phyloP scores from a whole-genome alignment of 768 basidiomycete species.

The Psilocybe cubensis region DNA sequence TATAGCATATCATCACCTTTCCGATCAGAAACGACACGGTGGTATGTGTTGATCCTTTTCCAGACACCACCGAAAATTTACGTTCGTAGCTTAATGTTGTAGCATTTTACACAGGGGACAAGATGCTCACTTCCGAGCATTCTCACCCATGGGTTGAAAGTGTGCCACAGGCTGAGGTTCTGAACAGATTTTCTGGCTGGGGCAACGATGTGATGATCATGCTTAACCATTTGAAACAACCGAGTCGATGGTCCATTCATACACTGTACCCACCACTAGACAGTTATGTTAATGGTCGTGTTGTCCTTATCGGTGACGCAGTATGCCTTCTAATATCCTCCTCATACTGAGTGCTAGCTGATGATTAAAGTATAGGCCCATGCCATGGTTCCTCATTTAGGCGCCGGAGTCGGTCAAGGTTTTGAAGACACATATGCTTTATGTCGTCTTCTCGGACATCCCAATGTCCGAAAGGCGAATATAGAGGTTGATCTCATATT shows the following conservation, averaged over 20 bases:
- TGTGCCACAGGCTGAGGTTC: conserved; percentile 44
- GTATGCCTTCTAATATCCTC: conserved; percentile 29
- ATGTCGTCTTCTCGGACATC: conserved; percentile 46
- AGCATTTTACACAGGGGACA: conserved; percentile 20
- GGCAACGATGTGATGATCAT: conserved; percentile 46
- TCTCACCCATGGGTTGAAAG: conserved; percentile 44
- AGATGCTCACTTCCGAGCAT: conserved; percentile 14
- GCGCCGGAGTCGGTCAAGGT: conserved; percentile 62
- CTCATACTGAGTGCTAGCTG: not conserved
- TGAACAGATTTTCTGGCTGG: conserved; percentile 46
- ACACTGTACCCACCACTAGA: conserved; percentile 47
- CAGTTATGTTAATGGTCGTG: conserved; percentile 45
- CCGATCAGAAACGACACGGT: conserved; percentile 46
- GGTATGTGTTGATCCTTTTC: conserved; percentile 31
- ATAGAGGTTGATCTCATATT: conserved; percentile 36
- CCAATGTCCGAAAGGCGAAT: conserved; percentile 40
- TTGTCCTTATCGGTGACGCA: conserved; percentile 62
- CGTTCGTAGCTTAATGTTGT: conserved; percentile 51
- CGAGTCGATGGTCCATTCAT: conserved; percentile 59
- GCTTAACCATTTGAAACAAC: conserved; percentile 43
- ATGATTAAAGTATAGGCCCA: conserved; percentile 44
- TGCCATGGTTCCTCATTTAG: conserved; percentile 62
- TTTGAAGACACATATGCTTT: conserved; percentile 58
- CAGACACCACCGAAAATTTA: not conserved
- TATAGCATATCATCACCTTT: conserved; percentile 56